Evolutionary conservation across 257 asterid species (phyloP).

Genomic region (Salvia miltiorrhiza): DNA sequence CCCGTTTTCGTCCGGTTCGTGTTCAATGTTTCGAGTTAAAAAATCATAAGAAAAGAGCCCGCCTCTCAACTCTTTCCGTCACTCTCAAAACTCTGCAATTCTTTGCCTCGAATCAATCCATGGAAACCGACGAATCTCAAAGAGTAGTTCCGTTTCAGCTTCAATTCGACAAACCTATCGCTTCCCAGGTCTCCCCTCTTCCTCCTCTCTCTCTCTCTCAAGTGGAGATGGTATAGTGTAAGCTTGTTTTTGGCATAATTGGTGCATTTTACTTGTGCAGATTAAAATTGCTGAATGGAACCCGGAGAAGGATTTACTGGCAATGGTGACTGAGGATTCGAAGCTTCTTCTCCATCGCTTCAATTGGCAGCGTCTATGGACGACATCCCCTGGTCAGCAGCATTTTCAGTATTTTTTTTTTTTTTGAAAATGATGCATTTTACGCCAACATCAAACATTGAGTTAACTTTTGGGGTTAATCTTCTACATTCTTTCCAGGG

Average conservation of each 20-base stretch:
- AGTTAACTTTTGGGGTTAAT: slow-evolving; percentile 4
- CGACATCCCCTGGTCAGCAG: slow-evolving; percentile 69
- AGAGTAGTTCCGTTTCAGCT: slow-evolving; percentile 76
- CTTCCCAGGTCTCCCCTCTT: slow-evolving; percentile 55
- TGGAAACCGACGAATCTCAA: slow-evolving; percentile 60
- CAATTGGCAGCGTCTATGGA: slow-evolving; percentile 99
- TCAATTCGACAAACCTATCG: slow-evolving; percentile 86
- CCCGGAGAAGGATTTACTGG: slow-evolving; percentile 92
- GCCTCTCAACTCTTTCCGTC: slow-evolving; percentile 21
- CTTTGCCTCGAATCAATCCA: slow-evolving; percentile 8
- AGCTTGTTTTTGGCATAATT: slow-evolving; percentile 7
- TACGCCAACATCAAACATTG: background rate
- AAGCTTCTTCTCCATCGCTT: slow-evolving; percentile 94
- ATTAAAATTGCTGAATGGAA: slow-evolving; percentile 95
- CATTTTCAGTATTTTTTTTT: background rate
- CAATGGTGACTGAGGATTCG: slow-evolving; percentile 89
- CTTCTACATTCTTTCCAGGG: slow-evolving; percentile 38
- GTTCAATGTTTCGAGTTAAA: background rate
- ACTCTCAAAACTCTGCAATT: background rate
- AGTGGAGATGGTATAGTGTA: background rate
- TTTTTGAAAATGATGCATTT: background rate
- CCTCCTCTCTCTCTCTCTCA: background rate
- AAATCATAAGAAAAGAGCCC: slow-evolving; percentile 16
- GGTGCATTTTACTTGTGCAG: slow-evolving; percentile 35
- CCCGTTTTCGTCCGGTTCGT: background rate